A percentile compares a stretch with the other conserved stretches of the same genome.
phyloP scores from a whole-genome alignment of 441 rosid species.

The Populus hybrid region DNA sequence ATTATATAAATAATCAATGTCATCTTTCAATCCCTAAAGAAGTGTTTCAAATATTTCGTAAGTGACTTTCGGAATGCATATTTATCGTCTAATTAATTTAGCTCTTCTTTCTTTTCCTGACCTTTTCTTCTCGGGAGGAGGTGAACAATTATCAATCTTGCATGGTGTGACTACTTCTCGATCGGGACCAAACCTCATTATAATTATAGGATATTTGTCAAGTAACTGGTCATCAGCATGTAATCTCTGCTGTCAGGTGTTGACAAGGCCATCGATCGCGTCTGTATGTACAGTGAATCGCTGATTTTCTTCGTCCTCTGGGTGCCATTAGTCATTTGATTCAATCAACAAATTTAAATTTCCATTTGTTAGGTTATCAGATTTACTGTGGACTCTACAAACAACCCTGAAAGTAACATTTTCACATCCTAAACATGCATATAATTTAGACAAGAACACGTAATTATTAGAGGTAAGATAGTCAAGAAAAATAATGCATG shows the following conservation, averaged over 20 bases:
- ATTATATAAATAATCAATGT: too few relatives aligned
- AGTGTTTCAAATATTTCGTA: background rate
- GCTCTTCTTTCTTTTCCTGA: background rate
- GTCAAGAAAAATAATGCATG: background rate
- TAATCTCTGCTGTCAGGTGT: background rate
- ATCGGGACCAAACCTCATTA: background rate
- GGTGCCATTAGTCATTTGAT: background rate
- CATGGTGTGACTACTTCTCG: too few relatives aligned
- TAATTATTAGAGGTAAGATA: background rate
- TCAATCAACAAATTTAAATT: background rate
- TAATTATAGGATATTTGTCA: background rate
- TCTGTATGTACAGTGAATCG: too few relatives aligned
- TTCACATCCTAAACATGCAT: background rate
- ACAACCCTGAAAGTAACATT: background rate
- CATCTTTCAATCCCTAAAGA: too few relatives aligned
- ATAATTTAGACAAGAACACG: background rate
- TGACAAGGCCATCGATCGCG: background rate
- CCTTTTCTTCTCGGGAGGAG: background rate
- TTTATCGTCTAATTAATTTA: too few relatives aligned
- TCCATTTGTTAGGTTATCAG: background rate
- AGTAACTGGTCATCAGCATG: background rate
- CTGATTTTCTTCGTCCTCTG: background rate
- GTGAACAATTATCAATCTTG: background rate
- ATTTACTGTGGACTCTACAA: background rate
- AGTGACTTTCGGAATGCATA: background rate